Evolutionary conservation across 192 early-diverging fungal genomes (phyloP), one percentile per base, ranked within the genome.

Genomic region (Thamnidium elegans): DNA sequence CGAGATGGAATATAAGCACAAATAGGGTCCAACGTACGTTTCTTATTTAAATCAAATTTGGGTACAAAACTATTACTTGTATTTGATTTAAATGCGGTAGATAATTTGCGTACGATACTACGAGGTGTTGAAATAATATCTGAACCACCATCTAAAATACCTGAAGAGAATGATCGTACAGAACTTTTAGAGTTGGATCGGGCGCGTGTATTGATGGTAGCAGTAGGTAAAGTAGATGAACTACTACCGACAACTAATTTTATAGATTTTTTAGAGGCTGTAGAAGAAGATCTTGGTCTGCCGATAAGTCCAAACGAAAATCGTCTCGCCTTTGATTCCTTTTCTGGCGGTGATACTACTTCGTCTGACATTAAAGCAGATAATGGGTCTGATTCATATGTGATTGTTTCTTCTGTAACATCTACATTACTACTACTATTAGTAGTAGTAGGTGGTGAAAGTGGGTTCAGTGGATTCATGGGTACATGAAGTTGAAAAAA

Each of bases 401-500:
- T 9, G 11, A 26, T 62, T 17, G 7, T 31, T 48, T 15, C 7
- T 32, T 17, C 6, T 26, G 26, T 26, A 26, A 3, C 26, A 26
- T 26, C 26, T 26, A 26, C 26, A 26, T 26, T 26, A n/a, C n/a
- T n/a, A n/a, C 21, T 31, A 45, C 3, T 42, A 30, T 59, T 17
- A 9, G 34, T 17, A 13, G 21, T 17, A 10, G 45, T 44, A 53
- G 78, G 44, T 67, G 72, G 52, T 55, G 78, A 79, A 17, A 81
- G 67, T 5, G 79, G 81, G 48, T 79, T 80, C n/a, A 79, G 66
- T 7, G 78, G 72, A 34, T 73, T 80, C 26, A 76, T 71, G 10
- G 84, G 78, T 30, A 92, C 81, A 15, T 81, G 84, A 4, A 75
- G 77, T 62, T 86, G 87, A 60, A 92, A 91, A 72, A 92, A 91